Evolutionary conservation across 495 filamentous ascomycete species (phyloP), one percentile per base, ranked within the genome.

Genomic region (Parmelia sp.): DNA sequence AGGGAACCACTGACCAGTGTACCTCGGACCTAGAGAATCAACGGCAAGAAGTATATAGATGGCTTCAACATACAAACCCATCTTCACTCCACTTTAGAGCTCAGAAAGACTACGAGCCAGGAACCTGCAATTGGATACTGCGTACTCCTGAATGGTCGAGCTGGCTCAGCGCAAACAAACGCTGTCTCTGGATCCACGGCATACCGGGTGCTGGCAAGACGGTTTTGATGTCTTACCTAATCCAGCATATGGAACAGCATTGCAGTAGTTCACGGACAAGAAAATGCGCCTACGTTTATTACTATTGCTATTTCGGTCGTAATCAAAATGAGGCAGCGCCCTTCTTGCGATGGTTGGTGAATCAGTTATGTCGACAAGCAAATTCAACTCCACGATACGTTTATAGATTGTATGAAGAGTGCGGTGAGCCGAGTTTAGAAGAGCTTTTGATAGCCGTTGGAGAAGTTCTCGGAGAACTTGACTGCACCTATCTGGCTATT

Each of bases 161-260:
- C 37, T 74, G 71, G 72, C 23, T 73, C 8, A 31, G 58, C 31
- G 59, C n/a, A 0, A 62, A 63, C 33, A 0, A 31, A 27, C 62
- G 62, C 53, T 74, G 65, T 44, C 60, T 78, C 9, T 77, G 74
- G 76, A 72, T 79, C 9, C 65, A 73, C 45, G 77, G 77, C 7
- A 79, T 80, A 15, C 77, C 75, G 2, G 78, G 78, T 1, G 72
- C 74, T 27, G 77, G 77, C 17, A 80, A 79, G 59, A 75, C 76
- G 27, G 68, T 79, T 9, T 66, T 79, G 2, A 68, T 70, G 7
- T 76, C 75, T 17, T 70, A 71, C 35, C 51, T 75, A 31, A 73
- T 75, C 40, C 66, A 75, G 36, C 33, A 60, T 19, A 62, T 71
- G 44, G 63, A 61, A 1, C 29, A 15, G 23, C 62, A 71, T 31